Evolutionary conservation across 2,329 filamentous ascomycete genomes (phyloP).

Genomic region (Ophiocordyceps unilateralis): DNA sequence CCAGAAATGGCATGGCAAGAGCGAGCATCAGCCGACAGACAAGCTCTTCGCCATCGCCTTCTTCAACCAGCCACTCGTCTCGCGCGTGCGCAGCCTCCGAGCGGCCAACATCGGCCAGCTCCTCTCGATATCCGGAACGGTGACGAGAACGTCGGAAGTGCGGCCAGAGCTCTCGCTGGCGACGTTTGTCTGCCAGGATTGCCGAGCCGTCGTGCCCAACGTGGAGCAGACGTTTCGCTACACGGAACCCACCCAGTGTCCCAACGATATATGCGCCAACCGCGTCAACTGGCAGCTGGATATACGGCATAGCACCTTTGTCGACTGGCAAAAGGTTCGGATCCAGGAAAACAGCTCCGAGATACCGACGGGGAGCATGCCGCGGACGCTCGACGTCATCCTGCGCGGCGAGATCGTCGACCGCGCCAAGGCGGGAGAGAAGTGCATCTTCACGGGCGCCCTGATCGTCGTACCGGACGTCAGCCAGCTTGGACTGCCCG

Average conservation of each 20-base stretch:
- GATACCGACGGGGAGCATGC: constrained; percentile 97
- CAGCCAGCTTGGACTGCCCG: constrained; percentile 82
- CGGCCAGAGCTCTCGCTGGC: constrained; percentile 82
- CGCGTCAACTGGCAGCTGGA: constrained; percentile 90
- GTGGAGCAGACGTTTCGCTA: constrained; percentile 97
- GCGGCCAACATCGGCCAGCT: constrained; percentile 85
- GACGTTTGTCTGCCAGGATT: constrained; percentile 82
- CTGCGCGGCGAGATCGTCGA: constrained; percentile 94
- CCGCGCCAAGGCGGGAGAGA: constrained; percentile 90
- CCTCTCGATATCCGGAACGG: constrained; percentile 89
- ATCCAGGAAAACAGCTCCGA: constrained; percentile 98
- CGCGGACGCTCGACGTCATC: constrained; percentile 92
- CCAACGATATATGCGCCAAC: constrained; percentile 75
- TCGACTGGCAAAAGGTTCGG: constrained; percentile 98
- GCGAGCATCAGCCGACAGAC: constrained; percentile 91
- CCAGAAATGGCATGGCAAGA: constrained; percentile 57
- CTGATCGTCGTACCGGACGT: constrained; percentile 95
- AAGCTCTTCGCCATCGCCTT: constrained; percentile 89
- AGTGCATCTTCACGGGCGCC: constrained; percentile 93
- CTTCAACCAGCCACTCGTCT: constrained; percentile 81
- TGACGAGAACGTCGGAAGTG: constrained; percentile 92
- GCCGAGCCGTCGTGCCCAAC: constrained; percentile 69
- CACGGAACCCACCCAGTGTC: constrained; percentile 90
- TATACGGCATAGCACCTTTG: constrained; percentile 90
- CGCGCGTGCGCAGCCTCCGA: constrained; percentile 67